These are phyloP conservation scores for Melocanna baccifera DNA, from an alignment of 176 grass and related monocot species.

Conservation along the genomic window DNA sequence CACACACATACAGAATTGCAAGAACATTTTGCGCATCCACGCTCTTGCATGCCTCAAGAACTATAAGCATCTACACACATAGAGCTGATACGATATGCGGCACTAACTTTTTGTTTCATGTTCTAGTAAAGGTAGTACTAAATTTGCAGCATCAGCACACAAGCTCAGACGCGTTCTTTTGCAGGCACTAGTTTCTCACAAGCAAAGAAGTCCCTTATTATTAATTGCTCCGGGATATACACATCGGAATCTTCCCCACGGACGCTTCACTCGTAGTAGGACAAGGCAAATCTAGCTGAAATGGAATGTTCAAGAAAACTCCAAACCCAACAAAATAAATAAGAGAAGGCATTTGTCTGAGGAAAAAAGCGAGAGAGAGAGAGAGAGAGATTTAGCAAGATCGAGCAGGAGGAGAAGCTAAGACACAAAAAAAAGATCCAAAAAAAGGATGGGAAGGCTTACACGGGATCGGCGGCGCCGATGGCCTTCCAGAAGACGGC, in stretches of 20 bases:
- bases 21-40: neutral
- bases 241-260: conserved; percentile 36
- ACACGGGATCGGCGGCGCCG: conserved; percentile 66
- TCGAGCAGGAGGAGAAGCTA: neutral
- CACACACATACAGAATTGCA: neutral
- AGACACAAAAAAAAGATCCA: neutral
- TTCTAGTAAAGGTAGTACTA: conserved; percentile 9
- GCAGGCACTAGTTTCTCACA: neutral
- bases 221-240: conserved; percentile 37
- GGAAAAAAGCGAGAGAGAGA: too few relatives aligned
- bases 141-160: conserved; percentile 23
- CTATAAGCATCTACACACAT: neutral
- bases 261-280: conserved; percentile 12
- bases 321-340: conserved; percentile 10
- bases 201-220: neutral
- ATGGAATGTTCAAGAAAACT: conserved; percentile 26
- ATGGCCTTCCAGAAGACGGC: conserved; percentile 90
- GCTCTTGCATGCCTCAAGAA: neutral
- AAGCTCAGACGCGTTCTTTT: neutral
- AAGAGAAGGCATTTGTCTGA: neutral
- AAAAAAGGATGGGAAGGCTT: conserved; percentile 28
- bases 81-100: neutral
- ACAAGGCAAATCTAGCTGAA: conserved; percentile 36
- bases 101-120: neutral
- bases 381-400: neutral